Evolutionary conservation across 2,329 filamentous ascomycete genomes (phyloP).

Genomic region (Phyllosticta citrichinensis): DNA sequence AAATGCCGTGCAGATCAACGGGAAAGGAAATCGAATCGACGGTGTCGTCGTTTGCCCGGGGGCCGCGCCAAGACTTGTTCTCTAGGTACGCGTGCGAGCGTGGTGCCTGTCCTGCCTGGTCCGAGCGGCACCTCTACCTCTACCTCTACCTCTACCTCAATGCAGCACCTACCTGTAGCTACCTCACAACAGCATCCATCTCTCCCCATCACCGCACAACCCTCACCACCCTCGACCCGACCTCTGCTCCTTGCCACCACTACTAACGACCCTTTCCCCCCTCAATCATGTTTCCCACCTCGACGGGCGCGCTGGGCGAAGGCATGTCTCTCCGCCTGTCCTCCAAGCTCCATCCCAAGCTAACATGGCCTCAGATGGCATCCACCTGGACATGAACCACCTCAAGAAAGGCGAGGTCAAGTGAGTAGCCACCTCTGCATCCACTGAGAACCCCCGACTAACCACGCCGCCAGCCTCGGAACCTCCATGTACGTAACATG

Average conservation of each 20-base stretch:
- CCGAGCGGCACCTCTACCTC: not conserved
- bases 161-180: too few relatives aligned
- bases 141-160: too few relatives aligned
- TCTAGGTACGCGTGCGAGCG: not conserved
- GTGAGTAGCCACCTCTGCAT: slow-evolving; percentile 44
- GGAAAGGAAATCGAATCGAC: too few relatives aligned
- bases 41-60: too few relatives aligned
- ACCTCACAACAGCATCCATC: not conserved
- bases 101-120: slow-evolving; percentile 5
- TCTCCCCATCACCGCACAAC: not conserved
- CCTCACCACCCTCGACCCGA: not conserved
- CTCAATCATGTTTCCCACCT: slow-evolving; percentile 5
- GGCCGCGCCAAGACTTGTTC: too few relatives aligned
- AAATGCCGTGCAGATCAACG: not conserved
- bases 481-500: slow-evolving; percentile 73
- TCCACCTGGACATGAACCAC: slow-evolving; percentile 97
- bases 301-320: slow-evolving; percentile 29
- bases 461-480: slow-evolving; percentile 56
- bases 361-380: slow-evolving; percentile 65
- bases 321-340: slow-evolving; percentile 16
- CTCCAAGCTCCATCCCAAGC: slow-evolving; percentile 9
- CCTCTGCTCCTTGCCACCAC: not conserved
- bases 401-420: slow-evolving; percentile 99
- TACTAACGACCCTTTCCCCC: slow-evolving; percentile 1
- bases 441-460: not conserved